phyloP scores from a whole-genome alignment of 1,284 basidiomycete species.

The Sanghuangporus weigelae region DNA sequence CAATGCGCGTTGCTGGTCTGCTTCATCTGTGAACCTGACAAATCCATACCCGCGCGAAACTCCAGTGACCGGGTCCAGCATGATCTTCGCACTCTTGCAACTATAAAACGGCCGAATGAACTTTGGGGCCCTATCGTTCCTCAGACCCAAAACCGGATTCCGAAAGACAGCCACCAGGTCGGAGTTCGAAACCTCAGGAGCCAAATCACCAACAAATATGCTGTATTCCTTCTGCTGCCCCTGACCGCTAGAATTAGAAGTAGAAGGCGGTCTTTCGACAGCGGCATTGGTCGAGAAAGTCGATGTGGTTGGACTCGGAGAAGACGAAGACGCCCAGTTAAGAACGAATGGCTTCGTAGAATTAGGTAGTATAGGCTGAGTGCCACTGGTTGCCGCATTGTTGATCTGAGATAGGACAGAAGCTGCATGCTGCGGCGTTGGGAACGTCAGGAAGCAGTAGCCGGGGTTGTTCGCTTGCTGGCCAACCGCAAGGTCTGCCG shows the following conservation, averaged over 20 bases:
- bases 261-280: constrained; percentile 22
- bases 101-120: constrained; percentile 82
- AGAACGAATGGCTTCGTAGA: constrained; percentile 69
- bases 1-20: constrained; percentile 81
- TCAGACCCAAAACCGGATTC: constrained; percentile 75
- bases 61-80: constrained; percentile 84
- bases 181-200: constrained; percentile 84
- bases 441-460: constrained; percentile 84
- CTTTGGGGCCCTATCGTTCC: constrained; percentile 76
- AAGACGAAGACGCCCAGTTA: constrained; percentile 74
- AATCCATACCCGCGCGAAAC: constrained; percentile 89
- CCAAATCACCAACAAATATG: constrained; percentile 88
- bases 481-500: constrained; percentile 51
- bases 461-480: constrained; percentile 75
- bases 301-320: constrained; percentile 36
- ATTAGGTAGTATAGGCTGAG: constrained; percentile 70
- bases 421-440: constrained; percentile 63
- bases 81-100: constrained; percentile 91
- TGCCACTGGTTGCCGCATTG: constrained; percentile 32
- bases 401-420: constrained; percentile 68
- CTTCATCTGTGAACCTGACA: constrained; percentile 81
- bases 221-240: constrained; percentile 72
- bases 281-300: constrained; percentile 32
- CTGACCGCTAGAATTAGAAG: constrained; percentile 16
- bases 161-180: constrained; percentile 86